A percentile compares a stretch with the other conserved stretches of the same genome.
These are phyloP conservation scores for Botrytis fragariae DNA, from an alignment of 2,329 filamentous ascomycete species.

Conservation along the genomic window DNA sequence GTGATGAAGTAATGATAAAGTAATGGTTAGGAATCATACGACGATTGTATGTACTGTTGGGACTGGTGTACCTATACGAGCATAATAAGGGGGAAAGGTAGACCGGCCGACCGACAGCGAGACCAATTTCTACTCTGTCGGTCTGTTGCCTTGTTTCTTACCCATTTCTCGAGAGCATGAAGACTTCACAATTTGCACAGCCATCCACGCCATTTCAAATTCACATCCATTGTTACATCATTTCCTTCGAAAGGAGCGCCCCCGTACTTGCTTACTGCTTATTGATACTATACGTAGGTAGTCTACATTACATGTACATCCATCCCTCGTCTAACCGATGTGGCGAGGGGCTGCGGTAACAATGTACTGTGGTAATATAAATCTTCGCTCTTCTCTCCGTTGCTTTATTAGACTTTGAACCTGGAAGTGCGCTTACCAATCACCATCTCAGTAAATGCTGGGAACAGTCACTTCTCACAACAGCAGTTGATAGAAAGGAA, in stretches of 20 bases:
- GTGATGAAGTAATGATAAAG: slow-evolving; percentile 11
- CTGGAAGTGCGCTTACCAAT: not conserved
- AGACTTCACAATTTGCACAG: not conserved
- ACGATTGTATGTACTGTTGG: not conserved
- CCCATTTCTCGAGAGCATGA: not conserved
- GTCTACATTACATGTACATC: not conserved
- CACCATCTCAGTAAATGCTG: not conserved
- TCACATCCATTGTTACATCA: not conserved
- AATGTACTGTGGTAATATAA: not conserved
- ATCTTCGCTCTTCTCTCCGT: not conserved
- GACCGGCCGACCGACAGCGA: not conserved
- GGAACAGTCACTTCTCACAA: not conserved
- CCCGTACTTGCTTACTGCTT: slow-evolving; percentile 1
- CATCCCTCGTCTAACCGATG: not conserved
- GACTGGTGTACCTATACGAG: not conserved
- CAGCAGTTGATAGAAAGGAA: not conserved
- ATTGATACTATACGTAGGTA: not conserved
- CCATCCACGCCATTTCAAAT: not conserved
- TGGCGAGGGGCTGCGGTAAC: not conserved
- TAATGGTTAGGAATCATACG: not conserved
- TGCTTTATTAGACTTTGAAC: not conserved
- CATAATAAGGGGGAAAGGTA: not conserved
- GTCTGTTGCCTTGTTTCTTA: not conserved
- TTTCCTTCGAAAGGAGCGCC: not conserved
- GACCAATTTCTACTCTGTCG: not conserved